phyloP scores from a whole-genome alignment of 2,329 filamentous ascomycete species.

The Penicillium oxalicum region DNA sequence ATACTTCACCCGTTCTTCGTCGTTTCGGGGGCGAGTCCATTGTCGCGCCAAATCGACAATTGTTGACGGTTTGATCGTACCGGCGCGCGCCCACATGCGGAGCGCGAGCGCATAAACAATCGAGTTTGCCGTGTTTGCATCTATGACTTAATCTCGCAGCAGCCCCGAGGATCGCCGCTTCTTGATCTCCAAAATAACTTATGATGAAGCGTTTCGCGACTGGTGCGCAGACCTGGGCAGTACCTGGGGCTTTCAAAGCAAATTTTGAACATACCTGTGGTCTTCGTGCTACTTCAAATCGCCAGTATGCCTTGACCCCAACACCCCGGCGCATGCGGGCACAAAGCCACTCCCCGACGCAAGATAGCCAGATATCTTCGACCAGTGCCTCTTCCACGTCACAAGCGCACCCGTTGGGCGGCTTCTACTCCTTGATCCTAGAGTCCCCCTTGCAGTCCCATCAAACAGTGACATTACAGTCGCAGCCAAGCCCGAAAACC shows the following conservation, averaged over 20 bases:
- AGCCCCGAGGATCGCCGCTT: conserved; percentile 5
- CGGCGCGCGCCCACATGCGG: conserved; percentile 31
- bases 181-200: conserved; percentile 9
- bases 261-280: background rate
- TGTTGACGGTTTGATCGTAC: background rate
- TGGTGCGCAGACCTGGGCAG: conserved; percentile 16
- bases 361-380: conserved; percentile 6
- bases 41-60: conserved; percentile 1
- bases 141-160: conserved; percentile 29
- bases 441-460: conserved; percentile 24
- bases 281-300: conserved; percentile 2
- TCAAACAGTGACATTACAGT: conserved; percentile 15
- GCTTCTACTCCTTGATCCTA: conserved; percentile 42
- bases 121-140: conserved; percentile 36
- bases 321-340: conserved; percentile 18
- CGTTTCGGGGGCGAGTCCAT: conserved; percentile 56
- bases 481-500: conserved; percentile 3
- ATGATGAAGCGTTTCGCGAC: conserved; percentile 25
- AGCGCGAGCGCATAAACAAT: conserved; percentile 17
- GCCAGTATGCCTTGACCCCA: conserved; percentile 18
- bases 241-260: background rate
- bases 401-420: conserved; percentile 39
- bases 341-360: conserved; percentile 11
- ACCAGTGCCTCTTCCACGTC: conserved; percentile 8
- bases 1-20: conserved; percentile 56